Evolutionary conservation across 805 yeast genomes (phyloP).

Genomic region (Candida tammaniensis): DNA sequence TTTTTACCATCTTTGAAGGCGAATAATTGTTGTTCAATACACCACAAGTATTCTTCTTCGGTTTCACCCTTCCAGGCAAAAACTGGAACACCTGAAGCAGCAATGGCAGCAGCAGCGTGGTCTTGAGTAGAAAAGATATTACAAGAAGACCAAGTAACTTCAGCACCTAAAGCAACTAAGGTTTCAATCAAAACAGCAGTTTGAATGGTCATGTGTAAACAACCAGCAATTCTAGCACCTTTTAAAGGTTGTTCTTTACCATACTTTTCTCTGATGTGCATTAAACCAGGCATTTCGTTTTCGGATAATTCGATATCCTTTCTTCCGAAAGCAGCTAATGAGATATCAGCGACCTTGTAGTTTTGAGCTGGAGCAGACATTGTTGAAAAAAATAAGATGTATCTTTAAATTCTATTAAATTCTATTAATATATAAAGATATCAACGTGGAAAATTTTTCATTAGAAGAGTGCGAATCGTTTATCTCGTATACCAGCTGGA

Average conservation of each 20-base stretch:
- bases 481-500: no score
- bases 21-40: conserved; percentile 98
- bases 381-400: no score
- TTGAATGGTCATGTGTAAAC: conserved; percentile 99
- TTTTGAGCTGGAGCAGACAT: conserved; percentile 49
- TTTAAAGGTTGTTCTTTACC: conserved; percentile 90
- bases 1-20: conserved; percentile 95
- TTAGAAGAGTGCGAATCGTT: no score
- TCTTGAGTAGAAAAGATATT: conserved; percentile 99
- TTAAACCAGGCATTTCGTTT: conserved; percentile 99
- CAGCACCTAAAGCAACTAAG: conserved; percentile 95
- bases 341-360: conserved; percentile 96
- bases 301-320: conserved; percentile 98
- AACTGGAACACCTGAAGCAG: conserved; percentile 98
- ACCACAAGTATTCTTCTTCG: conserved; percentile 99
- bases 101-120: conserved; percentile 99
- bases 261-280: conserved; percentile 93
- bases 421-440: no score
- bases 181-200: conserved; percentile 99
- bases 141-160: conserved; percentile 99
- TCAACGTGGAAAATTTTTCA: no score
- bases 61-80: conserved; percentile 99
- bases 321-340: conserved; percentile 99
- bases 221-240: conserved; percentile 99
- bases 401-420: no score